Conservation (phyloP, 2,329 filamentous ascomycete genomes). For the Aspergillus japonicus region DNA sequence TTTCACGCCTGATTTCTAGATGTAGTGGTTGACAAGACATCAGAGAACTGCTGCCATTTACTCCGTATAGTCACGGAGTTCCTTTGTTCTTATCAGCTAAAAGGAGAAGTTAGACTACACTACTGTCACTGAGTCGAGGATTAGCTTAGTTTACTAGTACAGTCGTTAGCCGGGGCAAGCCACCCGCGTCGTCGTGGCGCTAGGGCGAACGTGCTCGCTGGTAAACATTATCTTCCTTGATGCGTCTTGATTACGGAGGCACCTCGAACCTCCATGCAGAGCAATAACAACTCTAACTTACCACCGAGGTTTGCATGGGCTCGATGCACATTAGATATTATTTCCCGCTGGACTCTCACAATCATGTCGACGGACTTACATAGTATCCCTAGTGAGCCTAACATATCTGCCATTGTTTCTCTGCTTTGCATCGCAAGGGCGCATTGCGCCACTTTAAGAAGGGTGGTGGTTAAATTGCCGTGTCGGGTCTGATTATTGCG, state of each 20-base stretch:
- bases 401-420: not conserved
- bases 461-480: not conserved
- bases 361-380: not conserved
- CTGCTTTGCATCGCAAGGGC: not conserved
- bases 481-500: slow-evolving; percentile 9
- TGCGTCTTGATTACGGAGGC: not conserved
- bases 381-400: not conserved
- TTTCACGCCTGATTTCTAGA: too few species aligned
- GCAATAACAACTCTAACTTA: not conserved
- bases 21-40: too few species aligned
- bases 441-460: slow-evolving; percentile 2
- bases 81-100: too few species aligned
- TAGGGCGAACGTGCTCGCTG: not conserved
- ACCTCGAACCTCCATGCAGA: not conserved
- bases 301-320: not conserved
- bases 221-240: not conserved
- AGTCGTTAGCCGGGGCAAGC: not conserved
- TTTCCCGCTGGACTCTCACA: not conserved
- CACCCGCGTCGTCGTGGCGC: not conserved
- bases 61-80: too few species aligned
- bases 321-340: not conserved
- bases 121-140: too few species aligned
- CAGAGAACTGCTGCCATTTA: too few species aligned
- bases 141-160: too few species aligned
- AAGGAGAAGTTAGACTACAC: too few species aligned